Evolutionary conservation across 2,329 filamentous ascomycete species (phyloP).

Genomic region (Scopulariopsis brevicaulis): DNA sequence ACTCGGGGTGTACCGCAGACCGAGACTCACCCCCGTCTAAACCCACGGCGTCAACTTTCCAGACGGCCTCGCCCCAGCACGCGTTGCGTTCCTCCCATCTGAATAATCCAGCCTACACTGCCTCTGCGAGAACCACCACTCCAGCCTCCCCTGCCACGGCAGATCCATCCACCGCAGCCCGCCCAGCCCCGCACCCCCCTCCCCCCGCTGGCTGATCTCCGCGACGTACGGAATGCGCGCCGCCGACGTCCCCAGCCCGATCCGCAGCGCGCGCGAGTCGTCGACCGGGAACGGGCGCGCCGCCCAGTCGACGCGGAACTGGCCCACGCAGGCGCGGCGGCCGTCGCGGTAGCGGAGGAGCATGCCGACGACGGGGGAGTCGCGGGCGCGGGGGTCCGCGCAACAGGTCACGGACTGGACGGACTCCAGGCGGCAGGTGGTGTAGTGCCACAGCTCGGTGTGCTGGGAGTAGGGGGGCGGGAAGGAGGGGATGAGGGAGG

Average conservation of each 20-base stretch:
- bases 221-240: not conserved
- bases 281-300: not conserved
- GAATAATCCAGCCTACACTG: not conserved
- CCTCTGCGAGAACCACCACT: not conserved
- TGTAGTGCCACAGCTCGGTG: not conserved
- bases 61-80: not conserved
- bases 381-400: not conserved
- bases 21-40: not conserved
- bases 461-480: not conserved
- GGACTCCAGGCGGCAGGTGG: not conserved
- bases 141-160: not conserved
- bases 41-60: not conserved
- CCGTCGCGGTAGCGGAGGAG: not conserved
- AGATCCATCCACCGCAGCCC: not conserved
- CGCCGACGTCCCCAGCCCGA: not conserved
- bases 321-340: not conserved
- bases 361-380: not conserved
- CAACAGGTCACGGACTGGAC: not conserved
- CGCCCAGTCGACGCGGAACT: not conserved
- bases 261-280: not conserved
- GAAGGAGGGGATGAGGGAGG: not conserved
- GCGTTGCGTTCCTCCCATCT: not conserved
- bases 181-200: not conserved
- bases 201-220: not conserved
- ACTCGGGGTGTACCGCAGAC: too few relatives aligned